Base-by-base conservation (phyloP, 345 rosid species). In the Moricandia arvensis region DNA sequence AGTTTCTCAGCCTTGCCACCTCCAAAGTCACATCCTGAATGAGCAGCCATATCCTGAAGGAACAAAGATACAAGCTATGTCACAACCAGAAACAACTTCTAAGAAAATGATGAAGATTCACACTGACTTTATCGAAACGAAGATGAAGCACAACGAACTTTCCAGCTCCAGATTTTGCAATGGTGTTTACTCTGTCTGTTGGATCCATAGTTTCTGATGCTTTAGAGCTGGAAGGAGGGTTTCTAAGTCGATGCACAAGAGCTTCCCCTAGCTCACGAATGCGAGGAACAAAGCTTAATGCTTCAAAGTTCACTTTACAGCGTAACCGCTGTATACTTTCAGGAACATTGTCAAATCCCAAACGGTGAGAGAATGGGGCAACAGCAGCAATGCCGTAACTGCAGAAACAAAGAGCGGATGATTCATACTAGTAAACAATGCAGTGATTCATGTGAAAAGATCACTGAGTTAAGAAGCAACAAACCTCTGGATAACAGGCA, bases 271-370 rank as follows among this genome's bases (percentile, higher is more conserved):
- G 76, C 54, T 60, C 60, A 75, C 72, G 85, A 73, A 92, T 81
- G 73, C 60, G 86, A 70, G 88, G 85, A 71, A 92, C 89, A 70
- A 90, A 95, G 78, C 33, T 80, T 57, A 92, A 80, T 33, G 98
- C 97, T 78, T 92, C 84, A 68, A 90, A 92, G 80, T 92, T 92
- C 65, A 95, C 99, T 89, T 89, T 95, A 76, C 99, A 95, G n/a
- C 96, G 89, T 53, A 95, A 83, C 55, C 84, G 93, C 71, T 89
- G 99, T 75, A 90, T 85, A 75, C 82, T 69, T 30, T 71, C 66
- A 5, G 96, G 94, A 80, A 95, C 71, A 72, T 87, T 85, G 68
- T 95, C 97, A 82, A 95, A 95, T 8, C 88, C 90, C 72, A 95
- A 80, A 53, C 93, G 97, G 75, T 95, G 99, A 55, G 98, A 95